phyloP scores from a whole-genome alignment of 805 yeast species.

The Starmerella gropengiesseri region DNA sequence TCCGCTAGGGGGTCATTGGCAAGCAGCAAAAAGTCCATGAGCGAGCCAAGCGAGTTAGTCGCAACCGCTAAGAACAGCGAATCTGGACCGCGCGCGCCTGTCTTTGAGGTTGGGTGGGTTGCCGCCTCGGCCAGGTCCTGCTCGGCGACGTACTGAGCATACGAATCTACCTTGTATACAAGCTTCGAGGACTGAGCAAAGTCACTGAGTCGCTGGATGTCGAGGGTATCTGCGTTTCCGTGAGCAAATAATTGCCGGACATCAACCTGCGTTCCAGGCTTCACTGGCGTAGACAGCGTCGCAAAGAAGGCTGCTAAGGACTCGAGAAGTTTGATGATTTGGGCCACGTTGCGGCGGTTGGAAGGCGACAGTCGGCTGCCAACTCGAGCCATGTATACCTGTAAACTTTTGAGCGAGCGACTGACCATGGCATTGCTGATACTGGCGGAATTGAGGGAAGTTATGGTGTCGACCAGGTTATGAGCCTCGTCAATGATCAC shows the following conservation, averaged over 20 bases:
- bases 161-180: conserved; percentile 73
- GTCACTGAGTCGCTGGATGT: conserved; percentile 53
- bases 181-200: conserved; percentile 61
- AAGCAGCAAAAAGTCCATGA: conserved; percentile 52
- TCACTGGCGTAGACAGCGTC: conserved; percentile 25
- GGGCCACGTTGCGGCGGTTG: conserved; percentile 58
- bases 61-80: background rate
- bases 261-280: conserved; percentile 46
- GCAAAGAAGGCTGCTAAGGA: conserved; percentile 41
- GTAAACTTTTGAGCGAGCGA: conserved; percentile 39
- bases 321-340: conserved; percentile 47
- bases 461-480: conserved; percentile 67
- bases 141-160: conserved; percentile 34
- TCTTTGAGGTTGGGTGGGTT: background rate
- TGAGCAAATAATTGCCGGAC: conserved; percentile 44
- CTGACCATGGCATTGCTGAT: conserved; percentile 42
- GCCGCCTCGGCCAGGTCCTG: background rate
- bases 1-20: conserved; percentile 66
- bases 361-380: conserved; percentile 54
- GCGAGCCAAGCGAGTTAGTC: conserved; percentile 17
- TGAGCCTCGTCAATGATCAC: conserved; percentile 90
- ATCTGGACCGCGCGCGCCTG: background rate
- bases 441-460: conserved; percentile 53
- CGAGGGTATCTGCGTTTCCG: conserved; percentile 58
- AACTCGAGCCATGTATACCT: conserved; percentile 49